Evolutionary conservation across 202 grass and related monocot species (phyloP).

Genomic region (Alloteropsis angusta): DNA sequence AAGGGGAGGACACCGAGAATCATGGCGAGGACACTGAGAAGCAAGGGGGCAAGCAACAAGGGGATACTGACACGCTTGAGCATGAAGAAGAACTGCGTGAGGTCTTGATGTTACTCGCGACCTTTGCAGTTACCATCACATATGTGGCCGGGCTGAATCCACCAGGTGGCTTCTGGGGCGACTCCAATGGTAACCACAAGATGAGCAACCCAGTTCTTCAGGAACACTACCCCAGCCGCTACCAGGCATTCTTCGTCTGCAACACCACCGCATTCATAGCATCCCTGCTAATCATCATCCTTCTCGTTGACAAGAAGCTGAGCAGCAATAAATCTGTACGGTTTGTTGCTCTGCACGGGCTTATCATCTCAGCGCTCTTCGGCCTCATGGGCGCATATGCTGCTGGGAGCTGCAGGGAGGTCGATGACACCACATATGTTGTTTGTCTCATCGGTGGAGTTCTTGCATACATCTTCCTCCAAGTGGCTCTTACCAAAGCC

Average conservation of each 20-base stretch:
- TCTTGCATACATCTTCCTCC: constrained; percentile 30
- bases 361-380: constrained; percentile 17
- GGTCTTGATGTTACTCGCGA: constrained; percentile 22
- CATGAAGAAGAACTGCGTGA: background rate
- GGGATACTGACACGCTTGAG: background rate
- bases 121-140: constrained; percentile 16
- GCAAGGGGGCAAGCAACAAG: background rate
- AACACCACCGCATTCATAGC: constrained; percentile 32
- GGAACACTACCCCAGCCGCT: background rate
- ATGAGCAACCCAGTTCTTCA: background rate
- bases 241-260: constrained; percentile 28
- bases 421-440: constrained; percentile 11
- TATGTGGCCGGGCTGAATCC: constrained; percentile 16
- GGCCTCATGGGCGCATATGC: constrained; percentile 39
- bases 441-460: constrained; percentile 2
- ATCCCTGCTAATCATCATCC: constrained; percentile 34
- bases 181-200: background rate
- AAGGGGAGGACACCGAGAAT: background rate
- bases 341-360: background rate
- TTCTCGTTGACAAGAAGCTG: constrained; percentile 25
- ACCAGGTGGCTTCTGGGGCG: constrained; percentile 27
- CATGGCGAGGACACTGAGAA: background rate
- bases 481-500: background rate
- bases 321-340: background rate
- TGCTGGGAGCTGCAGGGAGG: constrained; percentile 28